Evolutionary conservation across 2,329 filamentous ascomycete genomes (phyloP).

Genomic region (Purpureocillium takamizusanense): DNA sequence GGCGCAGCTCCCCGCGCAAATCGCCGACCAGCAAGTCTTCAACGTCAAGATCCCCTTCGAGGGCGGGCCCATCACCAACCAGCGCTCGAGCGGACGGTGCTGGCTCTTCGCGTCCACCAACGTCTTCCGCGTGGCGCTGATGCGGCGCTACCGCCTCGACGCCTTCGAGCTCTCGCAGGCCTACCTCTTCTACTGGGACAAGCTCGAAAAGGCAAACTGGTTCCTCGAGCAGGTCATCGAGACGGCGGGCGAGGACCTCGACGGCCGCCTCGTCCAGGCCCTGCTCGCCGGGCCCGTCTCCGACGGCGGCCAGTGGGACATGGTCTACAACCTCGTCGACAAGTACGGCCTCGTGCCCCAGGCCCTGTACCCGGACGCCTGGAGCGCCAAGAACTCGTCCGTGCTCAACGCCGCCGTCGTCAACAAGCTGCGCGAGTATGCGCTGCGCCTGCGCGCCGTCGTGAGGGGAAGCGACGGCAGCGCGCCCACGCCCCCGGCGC

Average conservation of each 20-base stretch:
- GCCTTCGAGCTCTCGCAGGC: conserved; percentile 80
- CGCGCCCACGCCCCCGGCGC: conserved; percentile 20
- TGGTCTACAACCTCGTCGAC: conserved; percentile 75
- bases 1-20: conserved; percentile 50
- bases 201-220: conserved; percentile 84
- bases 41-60: conserved; percentile 76
- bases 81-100: conserved; percentile 72
- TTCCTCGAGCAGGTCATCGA: conserved; percentile 79
- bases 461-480: conserved; percentile 22
- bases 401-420: conserved; percentile 68
- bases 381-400: conserved; percentile 63
- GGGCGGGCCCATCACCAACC: conserved; percentile 76
- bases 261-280: conserved; percentile 62
- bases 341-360: conserved; percentile 90
- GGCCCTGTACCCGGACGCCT: conserved; percentile 70
- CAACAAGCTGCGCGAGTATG: conserved; percentile 80
- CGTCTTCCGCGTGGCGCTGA: conserved; percentile 79
- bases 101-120: conserved; percentile 94
- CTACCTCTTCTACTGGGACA: conserved; percentile 91
- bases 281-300: conserved; percentile 60
- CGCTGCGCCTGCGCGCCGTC: conserved; percentile 59
- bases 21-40: conserved; percentile 70
- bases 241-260: conserved; percentile 61
- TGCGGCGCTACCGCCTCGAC: conserved; percentile 71
- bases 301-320: conserved; percentile 88